Conservation (phyloP, 78 protist species). For the Cavenderia fasciculata region DNA sequence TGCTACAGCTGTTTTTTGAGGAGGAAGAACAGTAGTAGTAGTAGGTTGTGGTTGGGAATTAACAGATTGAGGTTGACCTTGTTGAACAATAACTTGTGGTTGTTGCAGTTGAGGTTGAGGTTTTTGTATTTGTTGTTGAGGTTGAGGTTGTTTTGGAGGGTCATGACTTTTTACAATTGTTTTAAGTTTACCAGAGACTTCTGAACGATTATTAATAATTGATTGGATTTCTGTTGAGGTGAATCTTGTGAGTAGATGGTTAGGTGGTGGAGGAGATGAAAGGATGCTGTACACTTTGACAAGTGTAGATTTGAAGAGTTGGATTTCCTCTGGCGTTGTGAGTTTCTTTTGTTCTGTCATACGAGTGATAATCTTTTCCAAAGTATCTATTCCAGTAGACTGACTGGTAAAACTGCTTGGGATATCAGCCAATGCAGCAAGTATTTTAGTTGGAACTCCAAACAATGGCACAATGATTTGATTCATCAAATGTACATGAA, state of each 20-base stretch:
- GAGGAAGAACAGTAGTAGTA: too few relatives aligned
- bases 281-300: not conserved
- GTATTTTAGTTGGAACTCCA: not conserved
- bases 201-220: not conserved
- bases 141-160: not conserved
- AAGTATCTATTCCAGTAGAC: not conserved
- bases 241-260: not conserved
- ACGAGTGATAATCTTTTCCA: not conserved
- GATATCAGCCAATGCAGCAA: not conserved
- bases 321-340: too few relatives aligned
- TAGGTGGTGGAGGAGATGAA: not conserved
- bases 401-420: not conserved
- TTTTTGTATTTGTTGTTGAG: not conserved
- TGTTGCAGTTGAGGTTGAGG: too few relatives aligned
- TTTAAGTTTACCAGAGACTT: not conserved
- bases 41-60: too few relatives aligned
- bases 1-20: too few relatives aligned
- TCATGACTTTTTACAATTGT: not conserved
- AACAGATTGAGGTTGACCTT: too few relatives aligned
- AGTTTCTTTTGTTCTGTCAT: not conserved
- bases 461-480: slow-evolving; percentile 4
- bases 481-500: not conserved
- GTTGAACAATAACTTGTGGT: too few relatives aligned
- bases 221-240: not conserved
- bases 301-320: not conserved